phyloP scores from a whole-genome alignment of 164 flowering plant genomes.

The Aristolochia contorta region DNA sequence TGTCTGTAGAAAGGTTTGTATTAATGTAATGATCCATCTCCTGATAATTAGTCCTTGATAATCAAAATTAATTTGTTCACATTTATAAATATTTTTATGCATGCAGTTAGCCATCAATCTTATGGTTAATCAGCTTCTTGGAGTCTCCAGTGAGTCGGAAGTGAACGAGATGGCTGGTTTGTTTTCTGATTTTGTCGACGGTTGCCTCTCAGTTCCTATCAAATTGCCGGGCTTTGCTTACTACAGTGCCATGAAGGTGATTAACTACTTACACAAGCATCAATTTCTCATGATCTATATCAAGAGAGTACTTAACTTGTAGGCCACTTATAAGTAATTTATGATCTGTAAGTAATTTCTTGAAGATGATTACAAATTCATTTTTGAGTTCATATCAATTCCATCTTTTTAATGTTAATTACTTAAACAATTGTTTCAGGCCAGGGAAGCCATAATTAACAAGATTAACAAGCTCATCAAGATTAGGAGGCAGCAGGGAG shows the following conservation, averaged over 20 bases:
- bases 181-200: conserved; percentile 82
- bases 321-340: too few relatives aligned
- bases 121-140: conserved; percentile 82
- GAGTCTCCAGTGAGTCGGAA: conserved; percentile 57
- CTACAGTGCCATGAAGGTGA: conserved; percentile 79
- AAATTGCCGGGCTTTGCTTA: conserved; percentile 64
- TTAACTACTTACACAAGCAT: not conserved
- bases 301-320: too few relatives aligned
- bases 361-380: too few relatives aligned
- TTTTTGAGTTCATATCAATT: too few relatives aligned
- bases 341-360: too few relatives aligned
- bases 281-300: not conserved
- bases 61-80: too few relatives aligned
- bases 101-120: conserved; percentile 64
- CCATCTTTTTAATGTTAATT: too few relatives aligned
- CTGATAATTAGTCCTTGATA: too few relatives aligned
- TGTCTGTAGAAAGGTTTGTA: conserved; percentile 69
- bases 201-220: conserved; percentile 81
- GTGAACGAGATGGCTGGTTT: conserved; percentile 53
- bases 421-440: conserved; percentile 28
- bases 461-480: conserved; percentile 54
- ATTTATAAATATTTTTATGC: too few relatives aligned
- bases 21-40: not conserved
- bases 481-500: conserved; percentile 14
- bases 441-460: conserved; percentile 54